phyloP scores from a whole-genome alignment of 2,329 filamentous ascomycete genomes.

The Penicillium sumatraense region DNA sequence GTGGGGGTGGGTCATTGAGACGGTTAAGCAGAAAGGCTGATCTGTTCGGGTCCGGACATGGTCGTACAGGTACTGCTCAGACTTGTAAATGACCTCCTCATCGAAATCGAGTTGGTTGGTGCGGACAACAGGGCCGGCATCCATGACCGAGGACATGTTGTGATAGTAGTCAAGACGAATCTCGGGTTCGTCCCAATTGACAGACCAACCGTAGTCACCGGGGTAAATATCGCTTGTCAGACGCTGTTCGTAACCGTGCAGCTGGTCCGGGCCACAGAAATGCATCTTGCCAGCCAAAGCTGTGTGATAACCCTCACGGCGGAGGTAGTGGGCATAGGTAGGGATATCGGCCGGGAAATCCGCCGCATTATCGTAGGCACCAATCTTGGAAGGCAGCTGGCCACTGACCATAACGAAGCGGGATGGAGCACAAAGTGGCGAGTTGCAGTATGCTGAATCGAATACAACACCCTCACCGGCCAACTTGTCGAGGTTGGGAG shows the following conservation, averaged over 20 bases:
- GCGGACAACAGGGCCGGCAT: slow-evolving; percentile 84
- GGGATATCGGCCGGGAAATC: slow-evolving; percentile 82
- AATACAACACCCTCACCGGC: slow-evolving; percentile 85
- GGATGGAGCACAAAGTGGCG: slow-evolving; percentile 87
- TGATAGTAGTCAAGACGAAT: slow-evolving; percentile 89
- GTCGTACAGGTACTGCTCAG: slow-evolving; percentile 87
- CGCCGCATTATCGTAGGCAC: slow-evolving; percentile 87
- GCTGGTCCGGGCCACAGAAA: slow-evolving; percentile 85
- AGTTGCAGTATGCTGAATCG: slow-evolving; percentile 92
- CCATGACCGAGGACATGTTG: slow-evolving; percentile 90
- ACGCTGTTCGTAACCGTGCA: slow-evolving; percentile 90
- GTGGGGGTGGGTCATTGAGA: slow-evolving; percentile 92
- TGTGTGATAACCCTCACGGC: slow-evolving; percentile 84
- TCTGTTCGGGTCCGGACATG: slow-evolving; percentile 79
- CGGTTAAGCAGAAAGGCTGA: slow-evolving; percentile 84
- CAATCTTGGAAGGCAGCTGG: slow-evolving; percentile 87
- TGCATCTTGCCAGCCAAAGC: slow-evolving; percentile 96
- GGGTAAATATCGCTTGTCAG: slow-evolving; percentile 96
- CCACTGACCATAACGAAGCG: slow-evolving; percentile 95
- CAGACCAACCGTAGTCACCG: slow-evolving; percentile 90
- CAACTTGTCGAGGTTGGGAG: slow-evolving; percentile 83
- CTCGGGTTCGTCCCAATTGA: slow-evolving; percentile 88
- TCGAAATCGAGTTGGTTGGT: slow-evolving; percentile 97
- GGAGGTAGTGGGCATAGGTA: slow-evolving; percentile 91
- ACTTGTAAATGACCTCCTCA: slow-evolving; percentile 93